phyloP scores from a whole-genome alignment of 108 stramenopile genomes.

The Skeletonema marinoi region DNA sequence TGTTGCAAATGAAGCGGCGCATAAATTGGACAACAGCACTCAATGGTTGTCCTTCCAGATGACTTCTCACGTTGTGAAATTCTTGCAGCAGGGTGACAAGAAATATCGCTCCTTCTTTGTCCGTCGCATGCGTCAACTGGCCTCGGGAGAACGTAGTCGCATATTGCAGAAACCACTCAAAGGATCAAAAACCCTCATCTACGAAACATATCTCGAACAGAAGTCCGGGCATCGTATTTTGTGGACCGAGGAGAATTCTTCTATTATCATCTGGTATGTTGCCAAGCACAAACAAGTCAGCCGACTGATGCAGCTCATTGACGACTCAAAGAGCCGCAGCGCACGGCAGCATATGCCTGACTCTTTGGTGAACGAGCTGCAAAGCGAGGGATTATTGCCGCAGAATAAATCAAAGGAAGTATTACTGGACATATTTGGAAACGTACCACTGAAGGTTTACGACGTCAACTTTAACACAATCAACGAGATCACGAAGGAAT shows the following conservation, averaged over 20 bases:
- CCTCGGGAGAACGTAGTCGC: slow-evolving; percentile 47
- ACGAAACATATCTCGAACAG: slow-evolving; percentile 61
- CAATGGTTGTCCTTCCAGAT: slow-evolving; percentile 10
- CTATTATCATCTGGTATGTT: slow-evolving; percentile 43
- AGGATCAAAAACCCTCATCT: slow-evolving; percentile 47
- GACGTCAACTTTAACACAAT: slow-evolving; percentile 29
- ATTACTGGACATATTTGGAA: slow-evolving; percentile 47
- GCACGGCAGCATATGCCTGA: slow-evolving; percentile 19
- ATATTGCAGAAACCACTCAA: slow-evolving; percentile 51
- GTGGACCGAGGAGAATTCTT: slow-evolving; percentile 42
- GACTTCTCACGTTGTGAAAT: slow-evolving; percentile 47
- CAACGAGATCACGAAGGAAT: slow-evolving; percentile 11
- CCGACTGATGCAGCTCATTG: slow-evolving; percentile 54
- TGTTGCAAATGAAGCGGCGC: background rate
- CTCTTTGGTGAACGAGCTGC: background rate
- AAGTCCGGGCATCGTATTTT: slow-evolving; percentile 55
- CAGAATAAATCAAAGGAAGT: background rate
- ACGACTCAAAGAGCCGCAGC: slow-evolving; percentile 50
- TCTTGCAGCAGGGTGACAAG: slow-evolving; percentile 39
- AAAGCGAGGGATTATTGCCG: background rate
- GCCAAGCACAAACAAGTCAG: slow-evolving; percentile 56
- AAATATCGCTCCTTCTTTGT: slow-evolving; percentile 51
- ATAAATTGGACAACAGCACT: background rate
- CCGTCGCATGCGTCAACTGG: slow-evolving; percentile 44
- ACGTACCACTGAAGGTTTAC: slow-evolving; percentile 57